Conservation (phyloP, 73 alveolate species). For the Paramecium caudatum region DNA sequence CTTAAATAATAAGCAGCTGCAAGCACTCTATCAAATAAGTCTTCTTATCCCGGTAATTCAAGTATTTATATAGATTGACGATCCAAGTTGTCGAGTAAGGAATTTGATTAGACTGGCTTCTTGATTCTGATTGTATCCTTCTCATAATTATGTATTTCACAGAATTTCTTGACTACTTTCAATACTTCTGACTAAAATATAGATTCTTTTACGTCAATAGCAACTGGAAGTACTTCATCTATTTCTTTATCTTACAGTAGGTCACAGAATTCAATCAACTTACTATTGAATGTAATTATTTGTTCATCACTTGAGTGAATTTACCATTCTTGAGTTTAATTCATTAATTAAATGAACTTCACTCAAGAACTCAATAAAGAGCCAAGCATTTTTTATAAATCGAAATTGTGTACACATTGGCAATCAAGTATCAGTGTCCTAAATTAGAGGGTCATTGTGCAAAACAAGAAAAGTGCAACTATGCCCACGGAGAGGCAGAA, state of each 20-base stretch:
- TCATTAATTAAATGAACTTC: background rate
- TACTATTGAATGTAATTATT: background rate
- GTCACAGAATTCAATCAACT: background rate
- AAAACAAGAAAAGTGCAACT: constrained; percentile 46
- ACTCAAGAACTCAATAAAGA: constrained; percentile 8
- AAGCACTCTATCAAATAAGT: background rate
- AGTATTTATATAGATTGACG: background rate
- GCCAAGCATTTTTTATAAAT: constrained; percentile 11
- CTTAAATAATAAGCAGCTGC: constrained; percentile 23
- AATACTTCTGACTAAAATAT: background rate
- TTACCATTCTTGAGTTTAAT: background rate
- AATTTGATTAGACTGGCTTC: background rate
- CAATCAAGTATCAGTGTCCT: background rate
- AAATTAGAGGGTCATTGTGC: constrained; percentile 44
- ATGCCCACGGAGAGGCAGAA: constrained; percentile 65
- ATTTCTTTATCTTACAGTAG: background rate
- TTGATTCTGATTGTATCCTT: background rate
- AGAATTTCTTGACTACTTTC: background rate
- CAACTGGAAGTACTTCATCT: background rate
- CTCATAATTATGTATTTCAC: background rate
- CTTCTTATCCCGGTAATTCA: background rate
- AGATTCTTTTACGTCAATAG: background rate
- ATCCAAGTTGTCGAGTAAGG: background rate
- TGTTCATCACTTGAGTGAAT: background rate
- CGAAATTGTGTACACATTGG: constrained; percentile 49